These are phyloP conservation scores for Gentiana straminea DNA, from an alignment of 257 asterid species.

Conservation along the genomic window DNA sequence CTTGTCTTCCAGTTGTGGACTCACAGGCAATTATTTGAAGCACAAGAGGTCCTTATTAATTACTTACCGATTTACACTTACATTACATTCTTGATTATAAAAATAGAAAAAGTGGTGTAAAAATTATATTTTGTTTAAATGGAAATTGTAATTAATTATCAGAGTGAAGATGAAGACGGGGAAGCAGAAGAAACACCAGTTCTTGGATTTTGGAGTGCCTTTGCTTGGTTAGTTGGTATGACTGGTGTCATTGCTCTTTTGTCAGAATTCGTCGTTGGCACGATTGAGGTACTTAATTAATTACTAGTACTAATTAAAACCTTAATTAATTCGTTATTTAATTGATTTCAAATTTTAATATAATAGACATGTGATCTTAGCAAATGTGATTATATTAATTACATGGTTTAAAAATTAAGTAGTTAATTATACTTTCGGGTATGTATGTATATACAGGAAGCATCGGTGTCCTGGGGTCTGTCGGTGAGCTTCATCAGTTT, in stretches of 20 bases:
- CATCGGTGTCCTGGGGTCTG: conserved; percentile 75
- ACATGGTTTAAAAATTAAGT: too few relatives aligned
- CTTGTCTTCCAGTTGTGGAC: conserved; percentile 79
- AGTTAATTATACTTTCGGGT: too few relatives aligned
- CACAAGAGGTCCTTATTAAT: conserved; percentile 26
- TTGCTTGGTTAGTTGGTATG: conserved; percentile 63
- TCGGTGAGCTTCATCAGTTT: conserved; percentile 79
- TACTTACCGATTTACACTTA: neutral
- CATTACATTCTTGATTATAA: neutral
- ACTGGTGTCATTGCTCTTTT: conserved; percentile 64
- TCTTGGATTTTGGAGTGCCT: conserved; percentile 64
- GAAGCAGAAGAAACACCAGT: conserved; percentile 52
- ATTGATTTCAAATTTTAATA: neutral
- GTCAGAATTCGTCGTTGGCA: conserved; percentile 75
- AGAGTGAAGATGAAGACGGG: conserved; percentile 18
- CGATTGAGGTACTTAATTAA: conserved; percentile 54
- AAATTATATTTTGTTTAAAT: too few relatives aligned
- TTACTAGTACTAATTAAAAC: neutral
- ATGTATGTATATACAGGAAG: conserved; percentile 27
- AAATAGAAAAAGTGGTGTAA: too few relatives aligned
- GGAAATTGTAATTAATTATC: conserved; percentile 9
- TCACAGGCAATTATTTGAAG: conserved; percentile 59
- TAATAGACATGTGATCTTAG: neutral
- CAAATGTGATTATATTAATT: too few relatives aligned
- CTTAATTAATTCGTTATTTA: neutral